Base-by-base conservation (phyloP, 306 rosid genomes). In the Dalbergia cochinchinensis region DNA sequence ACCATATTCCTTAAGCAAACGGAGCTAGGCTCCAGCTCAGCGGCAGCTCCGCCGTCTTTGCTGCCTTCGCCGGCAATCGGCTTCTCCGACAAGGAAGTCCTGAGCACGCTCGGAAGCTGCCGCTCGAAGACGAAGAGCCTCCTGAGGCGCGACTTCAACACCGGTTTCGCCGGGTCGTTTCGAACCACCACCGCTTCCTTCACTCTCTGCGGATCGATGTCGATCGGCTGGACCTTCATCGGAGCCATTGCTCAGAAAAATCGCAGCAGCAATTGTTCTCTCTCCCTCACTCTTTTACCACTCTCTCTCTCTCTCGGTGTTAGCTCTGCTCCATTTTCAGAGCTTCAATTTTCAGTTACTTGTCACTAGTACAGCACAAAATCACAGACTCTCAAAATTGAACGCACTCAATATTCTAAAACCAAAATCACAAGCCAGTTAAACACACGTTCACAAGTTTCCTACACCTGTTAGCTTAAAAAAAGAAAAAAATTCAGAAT, bases 141-240 rank as follows among this genome's bases (percentile, higher is more conserved):
- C 84, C 90, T 89, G 42, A 93, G 83, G 18, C 98, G 93, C 42
- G 97, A 91, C 73, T 93, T 96, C 80, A 91, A 51, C 65, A 91
- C 92, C 39, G 94, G 96, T 73, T 96, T 96, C 3, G 78, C 86
- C 14, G 83, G 66, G 71, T 95, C 97, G 77, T 77, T 77, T 26
- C 97, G 90, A 35, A 59, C 77, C 59, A 82, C 84, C 77, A 68
- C 51, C 15, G 78, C 12, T 35, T 87, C 97, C 62, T 85, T 89
- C 45, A 72, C 63, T 22, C 81, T 79, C 65, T 82, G 87, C 37
- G 92, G 41, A 80, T 93, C 93, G 80, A 87, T 66, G 71, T 91
- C 93, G 18, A 95, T 85, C 0, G 99, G 99, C 77, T 91, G 98
- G 90, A 95, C 89, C 94, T 91, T 95, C 99, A 93, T 87, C 85